A percentile compares a stretch with the other conserved stretches of the same genome.
phyloP scores from a whole-genome alignment of 1,139 yeast genomes.

The Arxiozyma heterogenica region DNA sequence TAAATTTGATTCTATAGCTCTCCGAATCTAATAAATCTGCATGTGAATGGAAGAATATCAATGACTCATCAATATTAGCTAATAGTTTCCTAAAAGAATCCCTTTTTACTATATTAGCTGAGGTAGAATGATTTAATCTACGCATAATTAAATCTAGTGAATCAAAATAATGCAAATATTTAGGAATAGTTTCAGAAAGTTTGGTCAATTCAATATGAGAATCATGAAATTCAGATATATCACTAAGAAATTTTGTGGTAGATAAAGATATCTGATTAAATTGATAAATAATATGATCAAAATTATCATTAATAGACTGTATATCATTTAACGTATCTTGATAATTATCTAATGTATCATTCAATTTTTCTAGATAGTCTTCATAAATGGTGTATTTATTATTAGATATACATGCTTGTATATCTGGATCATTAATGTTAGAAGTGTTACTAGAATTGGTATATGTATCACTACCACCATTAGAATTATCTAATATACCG shows the following conservation, averaged over 20 bases:
- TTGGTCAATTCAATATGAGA: constrained; percentile 40
- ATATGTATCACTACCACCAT: not conserved
- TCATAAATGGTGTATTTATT: constrained; percentile 13
- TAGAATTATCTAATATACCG: not conserved
- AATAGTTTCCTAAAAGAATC: constrained; percentile 48
- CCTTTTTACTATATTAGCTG: constrained; percentile 47
- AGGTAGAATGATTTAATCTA: constrained; percentile 49
- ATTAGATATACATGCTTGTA: not conserved
- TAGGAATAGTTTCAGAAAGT: constrained; percentile 43
- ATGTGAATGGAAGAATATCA: constrained; percentile 40
- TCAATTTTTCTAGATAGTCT: constrained; percentile 16
- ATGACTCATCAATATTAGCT: constrained; percentile 49
- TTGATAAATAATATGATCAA: constrained; percentile 13
- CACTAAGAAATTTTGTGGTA: constrained; percentile 16
- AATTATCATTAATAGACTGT: constrained; percentile 12
- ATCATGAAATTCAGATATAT: constrained; percentile 39
- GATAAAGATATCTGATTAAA: constrained; percentile 15
- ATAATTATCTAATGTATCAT: constrained; percentile 16
- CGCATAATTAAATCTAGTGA: constrained; percentile 61
- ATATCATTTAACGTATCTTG: constrained; percentile 17
- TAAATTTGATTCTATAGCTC: constrained; percentile 59
- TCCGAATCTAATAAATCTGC: constrained; percentile 61
- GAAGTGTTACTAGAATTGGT: not conserved
- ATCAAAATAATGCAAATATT: constrained; percentile 54
- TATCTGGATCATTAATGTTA: not conserved